Evolutionary conservation across 192 early-diverging fungal genomes (phyloP), one percentile per base, ranked within the genome.

Genomic region (Rhizophagus clarus): DNA sequence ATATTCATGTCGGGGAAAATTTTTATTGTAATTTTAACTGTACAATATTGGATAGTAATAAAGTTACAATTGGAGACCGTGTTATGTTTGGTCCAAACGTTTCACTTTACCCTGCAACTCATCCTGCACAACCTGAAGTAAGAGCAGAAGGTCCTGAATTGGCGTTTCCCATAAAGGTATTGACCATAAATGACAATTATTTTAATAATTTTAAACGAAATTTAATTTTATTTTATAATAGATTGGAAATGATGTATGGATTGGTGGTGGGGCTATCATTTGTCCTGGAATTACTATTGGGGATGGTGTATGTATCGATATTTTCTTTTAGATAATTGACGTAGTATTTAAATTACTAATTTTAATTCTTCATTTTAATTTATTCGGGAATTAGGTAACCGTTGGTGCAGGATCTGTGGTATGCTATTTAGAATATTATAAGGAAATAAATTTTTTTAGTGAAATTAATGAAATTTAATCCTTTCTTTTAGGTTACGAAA

Each of bases 271-370:
- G 28, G 90, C 88, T 0, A 89, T 93, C 9, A 91, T 98, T 56
- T 85, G 92, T 82, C 92, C 95, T 14, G 97, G 97, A 47, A 91
- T 98, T 8, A 97, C 93, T 0, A 93, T 98, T 78, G 97, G 97
- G 5, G 84, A 95, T 74, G 91, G 94, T 31, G 85, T 79, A 68
- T 40, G 45, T 51, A 80, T 4, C 3, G 12, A 24, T 20, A 66
- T 64, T 31, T 45, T 40, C 14, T 11, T 72, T 28, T 45, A 20
- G 5, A 34, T 71, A 34, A 17, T 34, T 34, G 1, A 17, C 12
- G 51, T 71, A 12, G 8, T 34, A 29, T 34, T 42, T 76, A 10
- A 14, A 20, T 37, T 51, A 51, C 51, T 69, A 40, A 17, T 47
- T 73, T 14, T 15, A 34, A 68, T 72, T 14, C 8, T 11, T 73